These are phyloP conservation scores for Paecilomyces niveus DNA, from an alignment of 2,329 filamentous ascomycete genomes.

Conservation along the genomic window DNA sequence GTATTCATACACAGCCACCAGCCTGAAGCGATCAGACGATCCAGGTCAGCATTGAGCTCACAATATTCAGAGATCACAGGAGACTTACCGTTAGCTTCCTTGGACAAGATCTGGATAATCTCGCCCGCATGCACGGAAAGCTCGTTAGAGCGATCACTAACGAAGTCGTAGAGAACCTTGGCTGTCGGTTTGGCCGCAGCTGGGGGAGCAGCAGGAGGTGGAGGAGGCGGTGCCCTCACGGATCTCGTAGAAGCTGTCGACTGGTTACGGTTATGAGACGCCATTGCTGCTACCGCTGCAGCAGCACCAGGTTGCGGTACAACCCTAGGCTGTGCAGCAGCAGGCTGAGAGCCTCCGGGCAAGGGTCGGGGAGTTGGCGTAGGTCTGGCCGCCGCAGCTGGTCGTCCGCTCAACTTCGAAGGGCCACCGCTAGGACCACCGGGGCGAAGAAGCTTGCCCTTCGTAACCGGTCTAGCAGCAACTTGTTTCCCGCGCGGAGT, in stretches of 20 bases:
- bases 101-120: constrained; percentile 81
- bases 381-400: constrained; percentile 29
- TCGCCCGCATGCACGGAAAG: constrained; percentile 73
- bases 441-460: constrained; percentile 83
- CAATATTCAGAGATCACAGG: constrained; percentile 24
- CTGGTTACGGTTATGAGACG: constrained; percentile 42
- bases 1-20: constrained; percentile 90
- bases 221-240: constrained; percentile 53
- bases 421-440: constrained; percentile 78
- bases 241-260: constrained; percentile 51
- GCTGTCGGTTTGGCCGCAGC: constrained; percentile 66
- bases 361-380: constrained; percentile 29
- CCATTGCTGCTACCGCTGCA: constrained; percentile 18
- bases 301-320: constrained; percentile 26
- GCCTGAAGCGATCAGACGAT: constrained; percentile 45
- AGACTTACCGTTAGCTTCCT: constrained; percentile 80
- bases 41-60: constrained; percentile 18
- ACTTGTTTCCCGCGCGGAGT: constrained; percentile 84
- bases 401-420: constrained; percentile 58
- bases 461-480: constrained; percentile 82
- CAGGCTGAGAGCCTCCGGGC: constrained; percentile 12
- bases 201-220: constrained; percentile 54
- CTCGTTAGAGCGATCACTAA: constrained; percentile 76
- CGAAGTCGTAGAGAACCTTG: constrained; percentile 89
- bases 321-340: constrained; percentile 15